Conservation (phyloP, 2,329 filamentous ascomycete species). For the Talaromyces sp. region DNA sequence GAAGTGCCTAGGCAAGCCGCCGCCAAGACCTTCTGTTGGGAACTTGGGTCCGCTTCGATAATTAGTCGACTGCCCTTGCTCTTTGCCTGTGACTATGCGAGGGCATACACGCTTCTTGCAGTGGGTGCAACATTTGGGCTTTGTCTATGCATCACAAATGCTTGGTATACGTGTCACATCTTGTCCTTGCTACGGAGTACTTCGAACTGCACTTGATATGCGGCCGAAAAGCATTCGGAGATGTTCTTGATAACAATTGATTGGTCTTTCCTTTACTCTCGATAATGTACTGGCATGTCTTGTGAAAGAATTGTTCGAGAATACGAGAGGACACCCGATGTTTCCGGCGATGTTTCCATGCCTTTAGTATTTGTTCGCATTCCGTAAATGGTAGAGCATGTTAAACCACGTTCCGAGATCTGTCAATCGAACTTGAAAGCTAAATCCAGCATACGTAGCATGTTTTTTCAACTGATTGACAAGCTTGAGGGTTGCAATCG, state of each 20-base stretch:
- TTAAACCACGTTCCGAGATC: background rate
- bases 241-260: background rate
- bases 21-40: background rate
- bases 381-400: background rate
- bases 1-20: background rate
- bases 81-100: background rate
- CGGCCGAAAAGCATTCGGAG: background rate
- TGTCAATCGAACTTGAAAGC: background rate
- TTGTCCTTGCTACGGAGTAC: background rate
- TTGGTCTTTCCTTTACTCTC: background rate
- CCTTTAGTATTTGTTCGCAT: background rate
- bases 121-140: background rate
- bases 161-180: background rate
- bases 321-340: background rate
- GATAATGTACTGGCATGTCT: background rate
- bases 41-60: background rate
- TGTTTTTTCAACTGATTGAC: no score
- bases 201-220: background rate
- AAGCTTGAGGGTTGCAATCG: background rate
- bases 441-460: background rate
- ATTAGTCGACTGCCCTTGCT: background rate
- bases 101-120: background rate
- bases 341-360: background rate
- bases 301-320: no score
- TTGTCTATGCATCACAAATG: background rate